These are phyloP conservation scores for Amauroascus verrucosus DNA, from an alignment of 2,329 filamentous ascomycete species.

Conservation along the genomic window DNA sequence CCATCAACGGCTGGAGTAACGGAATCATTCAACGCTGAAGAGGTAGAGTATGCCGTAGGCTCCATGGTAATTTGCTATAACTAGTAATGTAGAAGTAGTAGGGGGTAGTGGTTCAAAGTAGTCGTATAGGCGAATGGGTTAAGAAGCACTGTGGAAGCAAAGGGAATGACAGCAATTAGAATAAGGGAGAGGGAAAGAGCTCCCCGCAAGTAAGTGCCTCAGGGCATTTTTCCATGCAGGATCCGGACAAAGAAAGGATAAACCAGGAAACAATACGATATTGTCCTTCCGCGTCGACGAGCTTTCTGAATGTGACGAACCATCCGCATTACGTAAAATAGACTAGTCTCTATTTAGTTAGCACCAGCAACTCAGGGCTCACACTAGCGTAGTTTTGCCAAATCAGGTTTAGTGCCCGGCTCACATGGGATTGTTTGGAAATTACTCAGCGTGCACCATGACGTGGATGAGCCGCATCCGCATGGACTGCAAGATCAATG, in stretches of 20 bases:
- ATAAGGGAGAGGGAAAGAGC: background rate
- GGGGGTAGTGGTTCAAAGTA: too few species aligned
- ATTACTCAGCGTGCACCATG: background rate
- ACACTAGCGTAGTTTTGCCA: background rate
- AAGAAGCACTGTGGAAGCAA: too few species aligned
- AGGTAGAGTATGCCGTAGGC: background rate
- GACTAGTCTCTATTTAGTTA: too few species aligned
- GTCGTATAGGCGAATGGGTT: too few species aligned
- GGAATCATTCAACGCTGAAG: background rate
- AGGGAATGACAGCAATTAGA: background rate
- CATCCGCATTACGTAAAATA: background rate
- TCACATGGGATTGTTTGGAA: background rate
- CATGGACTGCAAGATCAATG: background rate
- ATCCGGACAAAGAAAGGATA: conserved; percentile 3
- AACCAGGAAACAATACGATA: conserved; percentile 9
- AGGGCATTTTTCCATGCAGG: conserved; percentile 1
- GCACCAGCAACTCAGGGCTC: too few species aligned
- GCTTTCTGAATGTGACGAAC: background rate
- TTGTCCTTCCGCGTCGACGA: background rate
- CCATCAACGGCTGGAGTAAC: background rate
- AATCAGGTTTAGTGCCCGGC: background rate
- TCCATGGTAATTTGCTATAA: background rate
- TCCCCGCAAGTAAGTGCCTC: background rate
- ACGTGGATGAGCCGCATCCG: background rate
- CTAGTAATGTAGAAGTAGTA: too few species aligned